Base-by-base conservation (phyloP, 371 early-diverging fungal genomes). In the Entomophthora muscae region DNA sequence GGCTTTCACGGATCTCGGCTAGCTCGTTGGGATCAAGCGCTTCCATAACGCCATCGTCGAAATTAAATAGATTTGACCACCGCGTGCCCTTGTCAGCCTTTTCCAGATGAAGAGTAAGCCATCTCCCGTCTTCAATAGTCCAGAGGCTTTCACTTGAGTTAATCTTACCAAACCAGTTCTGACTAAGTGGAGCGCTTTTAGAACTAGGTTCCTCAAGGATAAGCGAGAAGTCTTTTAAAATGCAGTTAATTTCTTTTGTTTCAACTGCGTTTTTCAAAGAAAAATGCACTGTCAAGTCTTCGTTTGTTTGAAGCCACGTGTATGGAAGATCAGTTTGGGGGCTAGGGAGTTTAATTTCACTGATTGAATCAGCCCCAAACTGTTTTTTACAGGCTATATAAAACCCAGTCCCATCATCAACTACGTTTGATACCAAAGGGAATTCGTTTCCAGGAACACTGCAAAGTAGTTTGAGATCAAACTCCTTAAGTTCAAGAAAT, bases 31-130 rank as follows among this genome's bases (percentile, higher is more conserved):
- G 72, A 33, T 86, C 85, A 24, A 92, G 66, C 0, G 84, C 83
- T 69, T 92, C 93, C 7, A 81, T 66, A 0, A 89, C 83, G 5
- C 77, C 81, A 64, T 88, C 85, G 32, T 85, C 88, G 0, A 69
- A 65, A 32, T 77, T 78, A 73, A 86, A 88, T 3, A 91, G 68
- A 28, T 86, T 84, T 2, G 81, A 70, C 93, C 93, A 92, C 21
- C 88, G 78, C 2, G 81, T 82, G 22, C 78, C 68, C 54, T 76
- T 70, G 63, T 83, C 76, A 24, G 68, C 62, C 66, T 83, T 91
- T 30, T 82, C 78, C 10, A 92, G 69, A 67, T 78, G 79, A 10
- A 92, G 63, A 0, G 88, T 84, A 30, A 91, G 64, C 0, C 78
- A 53, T 0, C 78, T 75, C 0, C 70, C 66, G 17, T 70, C 32